Evolutionary conservation across 2,329 filamentous ascomycete genomes (phyloP), one percentile per base, ranked within the genome.

Genomic region (Alternaria burnsii): DNA sequence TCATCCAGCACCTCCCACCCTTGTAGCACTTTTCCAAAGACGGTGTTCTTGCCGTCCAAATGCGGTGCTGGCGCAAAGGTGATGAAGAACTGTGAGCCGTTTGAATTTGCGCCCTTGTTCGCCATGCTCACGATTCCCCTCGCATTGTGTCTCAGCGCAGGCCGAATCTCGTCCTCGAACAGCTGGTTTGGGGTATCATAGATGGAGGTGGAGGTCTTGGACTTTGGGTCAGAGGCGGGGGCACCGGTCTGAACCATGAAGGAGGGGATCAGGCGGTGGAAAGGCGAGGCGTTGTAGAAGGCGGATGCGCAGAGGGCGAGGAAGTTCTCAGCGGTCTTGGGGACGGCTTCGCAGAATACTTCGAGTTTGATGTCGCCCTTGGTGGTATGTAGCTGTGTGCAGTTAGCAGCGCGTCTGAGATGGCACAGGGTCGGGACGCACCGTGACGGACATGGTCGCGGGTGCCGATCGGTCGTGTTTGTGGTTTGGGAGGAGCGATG

Each of bases 311-410:
- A 93, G 65, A 95, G 89, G 54, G 92, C 92, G 68, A 96, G 88
- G 80, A 96, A 96, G 82, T 96, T 96, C 82, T 97, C 92, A 65
- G 93, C 91, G 0, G 95, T 97, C 79, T 94, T 94, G 64, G 95
- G 95, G 32, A 97, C 93, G 70, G 91, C 90, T 78, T 97, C 93
- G 83, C 94, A 98, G 82, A 97, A 98, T 68, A 99, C 84, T 80
- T 98, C 95, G 71, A 98, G 87, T 82, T 98, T 99, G 77, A 99
- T 86, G 80, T 95, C 90, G 76, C 95, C 95, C 54, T 91, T 86
- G 52, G 89, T 92, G 51, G 95, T 99, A 80, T 97, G 93, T 14
- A 99, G 86, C 69, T 82, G 42, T 47, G 34, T 7, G 24, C 26
- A 7, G 16, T 61, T 22, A 58, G 48, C 4, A 28, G 11, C 22